A percentile compares a stretch with the other conserved stretches of the same genome.
Evolutionary conservation across 257 asterid species (phyloP).

Genomic region (Solanum etuberosum): DNA sequence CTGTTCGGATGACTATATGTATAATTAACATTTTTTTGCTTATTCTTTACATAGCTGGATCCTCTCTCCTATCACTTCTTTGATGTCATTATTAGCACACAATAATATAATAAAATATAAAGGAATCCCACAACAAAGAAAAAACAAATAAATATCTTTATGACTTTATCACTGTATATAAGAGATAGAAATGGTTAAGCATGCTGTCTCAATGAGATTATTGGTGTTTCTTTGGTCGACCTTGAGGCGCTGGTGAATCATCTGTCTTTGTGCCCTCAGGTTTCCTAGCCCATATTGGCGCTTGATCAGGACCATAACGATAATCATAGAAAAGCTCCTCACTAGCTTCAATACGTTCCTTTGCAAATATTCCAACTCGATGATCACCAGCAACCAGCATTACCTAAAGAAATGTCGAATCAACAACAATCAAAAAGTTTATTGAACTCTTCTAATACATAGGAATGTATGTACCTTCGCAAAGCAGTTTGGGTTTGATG

Average conservation of each 20-base stretch:
- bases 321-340: constrained; percentile 91
- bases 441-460: background rate
- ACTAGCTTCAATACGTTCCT: constrained; percentile 69
- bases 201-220: constrained; percentile 40
- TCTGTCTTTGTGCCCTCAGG: constrained; percentile 61
- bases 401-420: constrained; percentile 31
- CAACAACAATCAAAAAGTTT: background rate
- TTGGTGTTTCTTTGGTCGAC: constrained; percentile 91
- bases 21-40: background rate
- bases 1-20: background rate
- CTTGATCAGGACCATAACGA: constrained; percentile 86
- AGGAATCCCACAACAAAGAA: background rate
- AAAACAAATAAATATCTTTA: background rate
- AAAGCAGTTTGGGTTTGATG: constrained; percentile 82
- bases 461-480: constrained; percentile 58
- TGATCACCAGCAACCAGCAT: constrained; percentile 95
- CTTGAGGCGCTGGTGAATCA: constrained; percentile 40
- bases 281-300: constrained; percentile 87
- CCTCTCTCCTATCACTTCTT: background rate
- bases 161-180: background rate
- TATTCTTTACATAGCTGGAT: background rate
- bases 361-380: constrained; percentile 95
- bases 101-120: background rate
- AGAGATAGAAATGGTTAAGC: background rate
- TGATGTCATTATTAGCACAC: background rate